These are phyloP conservation scores for Suillus plorans DNA, from an alignment of 768 basidiomycete species.

Conservation along the genomic window DNA sequence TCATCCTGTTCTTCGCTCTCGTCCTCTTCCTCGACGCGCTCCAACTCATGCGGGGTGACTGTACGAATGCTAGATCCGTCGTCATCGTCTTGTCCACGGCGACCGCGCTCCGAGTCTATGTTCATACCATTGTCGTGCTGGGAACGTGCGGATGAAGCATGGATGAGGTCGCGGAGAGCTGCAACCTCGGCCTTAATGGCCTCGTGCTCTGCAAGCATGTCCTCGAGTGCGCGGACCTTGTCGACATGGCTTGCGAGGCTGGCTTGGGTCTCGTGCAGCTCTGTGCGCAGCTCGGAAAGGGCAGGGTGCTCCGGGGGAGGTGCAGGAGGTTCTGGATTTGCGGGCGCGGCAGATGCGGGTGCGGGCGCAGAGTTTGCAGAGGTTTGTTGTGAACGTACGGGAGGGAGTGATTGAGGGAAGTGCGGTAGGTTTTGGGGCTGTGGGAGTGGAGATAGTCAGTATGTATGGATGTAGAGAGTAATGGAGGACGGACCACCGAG, in stretches of 20 bases:
- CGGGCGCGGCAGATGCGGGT: constrained; percentile 16
- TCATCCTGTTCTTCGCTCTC: constrained; percentile 50
- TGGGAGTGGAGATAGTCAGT: constrained; percentile 11
- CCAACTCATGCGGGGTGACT: constrained; percentile 64
- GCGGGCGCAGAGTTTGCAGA: constrained; percentile 19
- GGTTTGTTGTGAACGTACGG: constrained; percentile 49
- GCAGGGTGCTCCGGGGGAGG: constrained; percentile 2
- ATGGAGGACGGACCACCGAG: constrained; percentile 53
- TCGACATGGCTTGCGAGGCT: constrained; percentile 78
- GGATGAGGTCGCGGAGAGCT: constrained; percentile 69
- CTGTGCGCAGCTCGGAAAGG: constrained; percentile 70
- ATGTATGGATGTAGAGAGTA: constrained; percentile 4
- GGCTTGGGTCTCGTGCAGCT: constrained; percentile 81
- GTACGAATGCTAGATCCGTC: constrained; percentile 74
- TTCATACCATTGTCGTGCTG: constrained; percentile 15
- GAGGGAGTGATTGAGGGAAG: constrained; percentile 65
- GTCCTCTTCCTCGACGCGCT: constrained; percentile 74
- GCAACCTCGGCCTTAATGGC: constrained; percentile 76
- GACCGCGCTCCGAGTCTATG: constrained; percentile 13
- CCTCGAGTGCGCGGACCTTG: constrained; percentile 81
- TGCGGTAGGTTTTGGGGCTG: constrained; percentile 63
- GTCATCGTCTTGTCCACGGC: constrained; percentile 53
- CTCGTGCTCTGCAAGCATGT: constrained; percentile 82
- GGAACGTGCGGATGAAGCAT: constrained; percentile 34
- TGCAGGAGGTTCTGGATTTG: constrained; percentile 19